phyloP scores from a whole-genome alignment of 805 yeast genomes.

The Zygoascus ofunaensis region DNA sequence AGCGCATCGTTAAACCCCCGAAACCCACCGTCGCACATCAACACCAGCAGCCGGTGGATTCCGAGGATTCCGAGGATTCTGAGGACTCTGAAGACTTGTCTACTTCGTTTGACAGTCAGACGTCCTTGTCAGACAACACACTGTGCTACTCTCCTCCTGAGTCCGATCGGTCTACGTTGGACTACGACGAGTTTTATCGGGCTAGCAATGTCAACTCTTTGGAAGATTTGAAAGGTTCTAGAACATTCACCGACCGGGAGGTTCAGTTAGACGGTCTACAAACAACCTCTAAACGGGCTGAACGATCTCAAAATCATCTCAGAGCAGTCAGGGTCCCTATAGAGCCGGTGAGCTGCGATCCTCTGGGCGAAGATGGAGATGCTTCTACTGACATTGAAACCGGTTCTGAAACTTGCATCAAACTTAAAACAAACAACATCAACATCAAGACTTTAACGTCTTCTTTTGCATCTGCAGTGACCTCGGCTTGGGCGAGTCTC shows the following conservation, averaged over 20 bases:
- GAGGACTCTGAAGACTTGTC: neutral
- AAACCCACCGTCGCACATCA: too few species aligned
- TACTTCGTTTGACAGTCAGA: neutral
- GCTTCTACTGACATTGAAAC: neutral
- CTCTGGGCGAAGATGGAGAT: neutral
- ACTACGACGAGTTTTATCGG: neutral
- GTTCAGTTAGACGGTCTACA: too few species aligned
- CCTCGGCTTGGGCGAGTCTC: constrained; percentile 15
- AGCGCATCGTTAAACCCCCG: neutral
- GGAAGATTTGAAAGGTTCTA: neutral
- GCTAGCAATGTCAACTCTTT: neutral
- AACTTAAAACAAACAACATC: neutral
- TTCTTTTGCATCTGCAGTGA: constrained; percentile 20
- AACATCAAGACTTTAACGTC: too few species aligned
- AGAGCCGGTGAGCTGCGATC: neutral
- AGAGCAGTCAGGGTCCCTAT: neutral
- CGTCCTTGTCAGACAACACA: neutral
- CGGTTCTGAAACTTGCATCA: neutral
- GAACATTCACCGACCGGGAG: too few species aligned
- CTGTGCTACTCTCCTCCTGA: constrained; percentile 2
- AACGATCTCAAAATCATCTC: too few species aligned
- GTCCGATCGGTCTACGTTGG: constrained; percentile 3
- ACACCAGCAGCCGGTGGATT: too few species aligned
- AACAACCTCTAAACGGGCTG: too few species aligned
- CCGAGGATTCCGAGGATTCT: too few species aligned